Conservation (phyloP, 2,329 filamentous ascomycete species). For the Arthrobotrys conoides region DNA sequence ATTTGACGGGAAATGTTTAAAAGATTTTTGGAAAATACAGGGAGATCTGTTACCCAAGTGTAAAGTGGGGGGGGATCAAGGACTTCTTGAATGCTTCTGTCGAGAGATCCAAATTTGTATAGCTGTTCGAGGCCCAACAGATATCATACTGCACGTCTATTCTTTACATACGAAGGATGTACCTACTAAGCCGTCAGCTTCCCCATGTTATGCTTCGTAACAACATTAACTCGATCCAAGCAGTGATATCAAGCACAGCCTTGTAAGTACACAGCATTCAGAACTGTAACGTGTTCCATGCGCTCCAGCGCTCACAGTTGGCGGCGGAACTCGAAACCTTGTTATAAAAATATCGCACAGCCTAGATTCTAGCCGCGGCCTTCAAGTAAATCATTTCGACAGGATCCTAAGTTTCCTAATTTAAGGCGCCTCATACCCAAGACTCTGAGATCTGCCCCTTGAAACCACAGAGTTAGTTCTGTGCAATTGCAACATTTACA, state of each 20-base stretch:
- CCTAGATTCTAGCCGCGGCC: background rate
- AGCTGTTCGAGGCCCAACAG: background rate
- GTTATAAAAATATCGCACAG: background rate
- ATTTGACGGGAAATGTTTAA: no score
- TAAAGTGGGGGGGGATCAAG: background rate
- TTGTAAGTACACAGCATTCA: background rate
- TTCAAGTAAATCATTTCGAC: background rate
- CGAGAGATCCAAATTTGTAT: background rate
- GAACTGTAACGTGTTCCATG: background rate
- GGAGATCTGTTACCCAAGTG: background rate
- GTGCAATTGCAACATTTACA: conserved; percentile 1
- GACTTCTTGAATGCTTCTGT: conserved; percentile 18
- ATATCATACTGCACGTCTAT: background rate
- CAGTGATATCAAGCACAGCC: background rate
- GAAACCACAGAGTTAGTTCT: conserved; percentile 6
- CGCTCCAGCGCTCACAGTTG: background rate
- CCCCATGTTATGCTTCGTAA: background rate
- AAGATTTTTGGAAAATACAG: no score
- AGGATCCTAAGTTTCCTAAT: background rate
- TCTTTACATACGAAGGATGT: background rate
- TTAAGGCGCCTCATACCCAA: background rate
- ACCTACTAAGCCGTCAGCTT: background rate
- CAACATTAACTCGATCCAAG: no score
- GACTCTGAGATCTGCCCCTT: background rate
- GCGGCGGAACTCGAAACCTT: background rate